phyloP scores from a whole-genome alignment of 176 grass and related monocot species.

The Otatea glauca region DNA sequence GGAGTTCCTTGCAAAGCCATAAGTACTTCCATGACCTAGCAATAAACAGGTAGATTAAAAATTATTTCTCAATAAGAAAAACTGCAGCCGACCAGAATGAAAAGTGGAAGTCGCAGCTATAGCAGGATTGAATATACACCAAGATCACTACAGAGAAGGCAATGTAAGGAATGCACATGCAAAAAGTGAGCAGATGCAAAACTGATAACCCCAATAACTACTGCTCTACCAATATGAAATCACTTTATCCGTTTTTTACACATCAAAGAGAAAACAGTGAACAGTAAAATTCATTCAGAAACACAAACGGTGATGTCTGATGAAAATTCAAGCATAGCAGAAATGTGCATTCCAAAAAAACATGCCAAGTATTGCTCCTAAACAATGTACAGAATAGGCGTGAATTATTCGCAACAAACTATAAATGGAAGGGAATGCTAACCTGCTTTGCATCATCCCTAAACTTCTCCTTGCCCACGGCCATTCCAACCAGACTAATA shows the following conservation, averaged over 20 bases:
- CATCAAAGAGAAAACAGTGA: constrained; percentile 8
- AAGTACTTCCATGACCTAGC: constrained; percentile 95
- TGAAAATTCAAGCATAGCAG: background rate
- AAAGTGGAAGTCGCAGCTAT: background rate
- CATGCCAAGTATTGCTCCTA: background rate
- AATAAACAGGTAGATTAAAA: constrained; percentile 29
- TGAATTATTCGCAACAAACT: constrained; percentile 17
- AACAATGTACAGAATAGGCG: background rate
- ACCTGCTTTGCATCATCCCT: constrained; percentile 98
- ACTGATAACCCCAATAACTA: background rate
- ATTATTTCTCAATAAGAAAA: constrained; percentile 8
- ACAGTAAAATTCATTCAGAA: constrained; percentile 4
- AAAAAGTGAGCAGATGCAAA: background rate
- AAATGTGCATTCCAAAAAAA: background rate
- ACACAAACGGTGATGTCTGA: background rate
- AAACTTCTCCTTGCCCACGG: constrained; percentile 98
- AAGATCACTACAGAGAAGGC: background rate
- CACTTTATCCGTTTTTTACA: background rate
- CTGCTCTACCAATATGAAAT: background rate
- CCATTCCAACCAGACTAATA: constrained; percentile 99
- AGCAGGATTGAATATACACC: background rate
- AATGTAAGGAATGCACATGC: background rate
- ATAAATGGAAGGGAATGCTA: constrained; percentile 3
- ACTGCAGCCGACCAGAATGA: background rate
- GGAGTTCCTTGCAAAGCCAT: constrained; percentile 97